Conservation (phyloP, 1,139 yeast species). For the Scheffersomyces stambukii region DNA sequence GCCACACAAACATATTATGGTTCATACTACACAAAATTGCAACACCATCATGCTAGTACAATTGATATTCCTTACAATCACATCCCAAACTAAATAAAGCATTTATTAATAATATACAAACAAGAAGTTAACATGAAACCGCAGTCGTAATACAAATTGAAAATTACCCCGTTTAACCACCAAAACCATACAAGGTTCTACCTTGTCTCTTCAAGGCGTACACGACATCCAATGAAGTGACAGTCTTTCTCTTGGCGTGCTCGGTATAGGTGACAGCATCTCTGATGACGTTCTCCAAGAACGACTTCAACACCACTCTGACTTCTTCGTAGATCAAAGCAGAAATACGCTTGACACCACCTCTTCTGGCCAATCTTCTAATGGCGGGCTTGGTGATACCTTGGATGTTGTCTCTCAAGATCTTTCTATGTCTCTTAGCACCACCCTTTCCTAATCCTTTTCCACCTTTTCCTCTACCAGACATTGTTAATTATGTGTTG, state of each 20-base stretch:
- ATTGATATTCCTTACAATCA: too few relatives aligned
- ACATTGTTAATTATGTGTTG: constrained; percentile 52
- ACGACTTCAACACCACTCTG: constrained; percentile 92
- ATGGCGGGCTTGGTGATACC: constrained; percentile 99
- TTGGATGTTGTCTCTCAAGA: constrained; percentile 98
- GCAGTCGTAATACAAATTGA: not conserved
- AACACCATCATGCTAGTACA: too few relatives aligned
- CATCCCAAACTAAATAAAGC: not conserved
- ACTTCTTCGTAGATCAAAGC: constrained; percentile 99
- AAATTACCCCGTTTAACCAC: constrained; percentile 64
- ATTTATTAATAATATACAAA: not conserved
- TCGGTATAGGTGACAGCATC: constrained; percentile 99
- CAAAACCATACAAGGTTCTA: constrained; percentile 99
- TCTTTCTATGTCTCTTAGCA: constrained; percentile 99
- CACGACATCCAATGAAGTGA: constrained; percentile 96
- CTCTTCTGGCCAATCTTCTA: constrained; percentile 99
- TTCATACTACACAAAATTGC: too few relatives aligned
- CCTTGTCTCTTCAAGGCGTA: constrained; percentile 99
- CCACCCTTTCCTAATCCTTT: constrained; percentile 99
- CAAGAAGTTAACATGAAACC: not conserved
- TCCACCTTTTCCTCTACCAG: constrained; percentile 99
- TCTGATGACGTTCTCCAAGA: constrained; percentile 96
- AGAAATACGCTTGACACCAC: constrained; percentile 99
- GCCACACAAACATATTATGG: too few relatives aligned
- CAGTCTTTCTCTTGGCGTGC: constrained; percentile 99